Conservation (phyloP, 305 asterid genomes). For the Solanum hybrid region DNA sequence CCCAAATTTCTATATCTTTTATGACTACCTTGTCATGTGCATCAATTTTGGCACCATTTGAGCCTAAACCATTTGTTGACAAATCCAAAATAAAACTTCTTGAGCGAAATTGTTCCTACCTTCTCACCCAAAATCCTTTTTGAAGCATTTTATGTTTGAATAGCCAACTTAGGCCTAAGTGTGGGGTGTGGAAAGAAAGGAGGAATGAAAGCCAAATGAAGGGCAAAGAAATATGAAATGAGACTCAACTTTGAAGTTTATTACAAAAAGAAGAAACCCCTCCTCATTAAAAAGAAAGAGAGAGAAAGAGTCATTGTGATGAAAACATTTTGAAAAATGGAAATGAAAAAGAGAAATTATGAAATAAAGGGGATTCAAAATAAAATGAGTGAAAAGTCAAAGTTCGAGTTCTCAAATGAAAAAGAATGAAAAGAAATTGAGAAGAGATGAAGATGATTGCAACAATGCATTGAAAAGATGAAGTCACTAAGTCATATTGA, state of each 20-base stretch:
- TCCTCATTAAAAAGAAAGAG: background rate
- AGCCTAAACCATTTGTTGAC: background rate
- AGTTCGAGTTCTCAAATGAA: background rate
- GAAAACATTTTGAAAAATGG: background rate
- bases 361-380: background rate
- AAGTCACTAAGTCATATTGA: background rate
- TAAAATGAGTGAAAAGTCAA: background rate
- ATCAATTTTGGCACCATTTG: background rate
- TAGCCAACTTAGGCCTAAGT: background rate
- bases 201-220: background rate
- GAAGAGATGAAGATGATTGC: background rate
- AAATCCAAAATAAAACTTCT: background rate
- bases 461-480: background rate
- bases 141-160: background rate
- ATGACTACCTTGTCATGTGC: background rate
- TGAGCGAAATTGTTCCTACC: background rate
- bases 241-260: background rate
- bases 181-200: background rate
- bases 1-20: background rate
- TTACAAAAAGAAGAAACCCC: background rate
- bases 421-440: background rate
- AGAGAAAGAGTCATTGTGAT: background rate
- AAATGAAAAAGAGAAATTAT: too few species aligned
- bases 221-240: background rate
- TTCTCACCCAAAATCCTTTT: background rate